Conservation (phyloP, 352 stramenopile species). For the Blastocystis sp. region DNA sequence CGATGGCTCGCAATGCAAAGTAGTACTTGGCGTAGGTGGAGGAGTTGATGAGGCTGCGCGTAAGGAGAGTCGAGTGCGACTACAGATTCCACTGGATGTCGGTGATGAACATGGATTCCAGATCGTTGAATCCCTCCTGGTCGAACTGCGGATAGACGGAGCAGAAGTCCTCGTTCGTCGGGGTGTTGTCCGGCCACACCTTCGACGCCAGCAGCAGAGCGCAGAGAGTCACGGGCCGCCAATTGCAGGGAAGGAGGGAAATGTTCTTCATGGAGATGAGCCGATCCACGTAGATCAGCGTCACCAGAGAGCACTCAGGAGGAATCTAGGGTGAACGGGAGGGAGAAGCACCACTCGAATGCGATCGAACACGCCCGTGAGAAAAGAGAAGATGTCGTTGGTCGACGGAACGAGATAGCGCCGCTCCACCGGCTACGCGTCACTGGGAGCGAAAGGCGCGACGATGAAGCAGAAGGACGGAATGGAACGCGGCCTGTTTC, state of each 20-base stretch:
- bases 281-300: constrained; percentile 96
- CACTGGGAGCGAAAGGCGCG: neutral
- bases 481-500: constrained; percentile 34
- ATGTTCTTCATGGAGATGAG: constrained; percentile 94
- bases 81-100: constrained; percentile 97
- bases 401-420: constrained; percentile 76
- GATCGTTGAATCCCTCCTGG: constrained; percentile 91
- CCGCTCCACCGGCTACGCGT: neutral
- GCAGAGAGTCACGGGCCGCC: constrained; percentile 94
- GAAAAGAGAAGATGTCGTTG: constrained; percentile 87
- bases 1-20: constrained; percentile 90
- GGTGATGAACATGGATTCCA: constrained; percentile 92
- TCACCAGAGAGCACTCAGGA: constrained; percentile 95
- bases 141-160: constrained; percentile 96
- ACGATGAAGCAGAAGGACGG: constrained; percentile 42
- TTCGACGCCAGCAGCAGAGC: constrained; percentile 94
- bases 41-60: constrained; percentile 76
- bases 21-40: constrained; percentile 93
- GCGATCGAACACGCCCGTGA: constrained; percentile 90
- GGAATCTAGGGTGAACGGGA: constrained; percentile 77
- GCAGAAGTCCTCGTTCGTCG: constrained; percentile 95
- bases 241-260: constrained; percentile 88
- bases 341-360: constrained; percentile 76
- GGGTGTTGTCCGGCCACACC: constrained; percentile 95
- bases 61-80: constrained; percentile 75